Evolutionary conservation across 208 protist species (phyloP).

Genomic region (Strigomonas culicis): DNA sequence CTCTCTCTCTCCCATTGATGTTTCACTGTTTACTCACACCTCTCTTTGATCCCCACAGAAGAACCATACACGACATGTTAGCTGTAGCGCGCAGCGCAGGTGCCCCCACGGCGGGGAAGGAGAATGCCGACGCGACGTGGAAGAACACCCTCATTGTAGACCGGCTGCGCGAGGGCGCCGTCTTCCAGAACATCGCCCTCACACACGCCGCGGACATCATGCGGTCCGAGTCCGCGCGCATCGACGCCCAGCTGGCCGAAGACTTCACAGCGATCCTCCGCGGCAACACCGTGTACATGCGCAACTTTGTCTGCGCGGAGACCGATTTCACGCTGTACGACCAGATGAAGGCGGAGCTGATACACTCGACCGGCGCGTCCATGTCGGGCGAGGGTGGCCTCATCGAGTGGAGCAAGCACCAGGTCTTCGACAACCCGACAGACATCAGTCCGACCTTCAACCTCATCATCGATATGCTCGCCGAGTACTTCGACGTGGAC

Average conservation of each 20-base stretch:
- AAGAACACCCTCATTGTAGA: slow-evolving; percentile 35
- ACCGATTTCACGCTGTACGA: slow-evolving; percentile 64
- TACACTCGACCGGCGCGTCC: slow-evolving; percentile 49
- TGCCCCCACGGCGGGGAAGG: neutral
- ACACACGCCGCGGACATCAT: slow-evolving; percentile 60
- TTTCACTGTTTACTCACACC: slow-evolving; percentile 1
- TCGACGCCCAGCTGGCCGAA: slow-evolving; percentile 67
- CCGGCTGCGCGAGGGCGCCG: slow-evolving; percentile 27
- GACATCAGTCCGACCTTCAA: slow-evolving; percentile 83
- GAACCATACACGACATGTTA: neutral
- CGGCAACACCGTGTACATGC: slow-evolving; percentile 87
- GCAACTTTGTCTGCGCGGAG: slow-evolving; percentile 66
- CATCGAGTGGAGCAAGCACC: slow-evolving; percentile 91
- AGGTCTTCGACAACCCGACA: slow-evolving; percentile 89
- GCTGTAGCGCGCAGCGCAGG: neutral
- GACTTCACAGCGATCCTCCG: slow-evolving; percentile 64
- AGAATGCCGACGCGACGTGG: slow-evolving; percentile 11
- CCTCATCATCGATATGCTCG: slow-evolving; percentile 79
- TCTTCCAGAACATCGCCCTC: slow-evolving; percentile 69
- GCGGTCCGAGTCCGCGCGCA: slow-evolving; percentile 57
- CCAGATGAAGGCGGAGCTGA: slow-evolving; percentile 62
- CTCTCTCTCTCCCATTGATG: neutral
- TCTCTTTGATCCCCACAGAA: neutral
- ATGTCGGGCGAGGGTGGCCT: slow-evolving; percentile 59
- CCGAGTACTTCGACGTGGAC: slow-evolving; percentile 89